A percentile compares a stretch with the other conserved stretches of the same genome.
phyloP scores from a whole-genome alignment of 176 grass and related monocot genomes.

The Triticum timopheevii region DNA sequence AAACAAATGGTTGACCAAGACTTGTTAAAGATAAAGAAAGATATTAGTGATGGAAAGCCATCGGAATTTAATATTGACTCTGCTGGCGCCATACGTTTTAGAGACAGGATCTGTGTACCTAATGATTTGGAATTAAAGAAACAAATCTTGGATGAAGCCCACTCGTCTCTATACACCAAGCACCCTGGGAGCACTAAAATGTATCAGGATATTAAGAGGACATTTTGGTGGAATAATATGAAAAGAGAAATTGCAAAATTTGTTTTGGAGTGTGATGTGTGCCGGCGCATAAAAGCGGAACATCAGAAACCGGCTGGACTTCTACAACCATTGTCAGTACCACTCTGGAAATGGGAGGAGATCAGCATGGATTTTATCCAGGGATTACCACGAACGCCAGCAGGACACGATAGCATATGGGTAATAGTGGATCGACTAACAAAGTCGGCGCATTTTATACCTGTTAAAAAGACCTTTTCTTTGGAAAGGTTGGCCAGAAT shows the following conservation, averaged over 20 bases:
- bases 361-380: background rate
- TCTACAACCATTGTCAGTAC: background rate
- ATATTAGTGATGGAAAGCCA: background rate
- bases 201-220: background rate
- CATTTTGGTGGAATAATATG: background rate
- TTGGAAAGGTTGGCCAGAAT: background rate
- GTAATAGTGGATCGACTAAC: background rate
- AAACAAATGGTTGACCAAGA: background rate
- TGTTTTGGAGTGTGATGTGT: background rate
- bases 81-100: background rate
- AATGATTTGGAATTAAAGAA: background rate
- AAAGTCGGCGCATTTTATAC: background rate
- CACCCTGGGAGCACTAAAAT: background rate
- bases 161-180: background rate
- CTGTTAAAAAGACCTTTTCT: background rate
- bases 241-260: background rate
- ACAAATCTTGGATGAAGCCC: background rate
- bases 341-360: background rate
- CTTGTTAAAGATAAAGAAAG: background rate
- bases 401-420: background rate
- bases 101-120: background rate
- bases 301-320: background rate
- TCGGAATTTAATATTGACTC: background rate
- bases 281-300: background rate
- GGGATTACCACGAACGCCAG: background rate